These are phyloP conservation scores for Acanthamoeba culbertsoni DNA, from an alignment of 208 protist genomes.

Conservation along the genomic window DNA sequence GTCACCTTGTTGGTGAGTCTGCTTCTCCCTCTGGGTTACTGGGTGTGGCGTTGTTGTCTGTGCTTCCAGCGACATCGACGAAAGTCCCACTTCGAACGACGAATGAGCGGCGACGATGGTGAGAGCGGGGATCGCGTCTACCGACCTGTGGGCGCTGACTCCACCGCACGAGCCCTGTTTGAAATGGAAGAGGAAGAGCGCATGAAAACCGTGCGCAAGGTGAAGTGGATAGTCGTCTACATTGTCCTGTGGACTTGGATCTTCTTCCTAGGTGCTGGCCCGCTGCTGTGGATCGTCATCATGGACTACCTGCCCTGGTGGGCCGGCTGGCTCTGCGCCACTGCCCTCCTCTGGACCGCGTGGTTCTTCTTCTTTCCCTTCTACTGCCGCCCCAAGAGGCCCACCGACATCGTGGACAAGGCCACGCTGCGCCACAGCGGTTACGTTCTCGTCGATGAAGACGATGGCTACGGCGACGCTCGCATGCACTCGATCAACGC, in stretches of 20 bases:
- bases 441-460: constrained; percentile 13
- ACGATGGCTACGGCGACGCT: neutral
- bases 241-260: constrained; percentile 15
- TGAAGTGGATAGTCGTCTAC: neutral
- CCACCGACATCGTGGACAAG: neutral
- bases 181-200: constrained; percentile 12
- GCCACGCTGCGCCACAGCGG: neutral
- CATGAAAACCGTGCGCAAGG: neutral
- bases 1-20: neutral
- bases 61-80: constrained; percentile 12
- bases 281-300: constrained; percentile 1
- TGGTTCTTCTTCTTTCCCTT: constrained; percentile 33
- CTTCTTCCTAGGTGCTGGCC: constrained; percentile 43
- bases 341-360: neutral
- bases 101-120: too few species aligned
- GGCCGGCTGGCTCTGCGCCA: constrained; percentile 32
- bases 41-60: neutral
- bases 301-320: constrained; percentile 45
- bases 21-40: neutral
- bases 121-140: neutral
- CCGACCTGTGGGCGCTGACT: neutral
- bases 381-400: neutral
- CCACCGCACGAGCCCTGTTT: neutral
- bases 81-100: too few species aligned
- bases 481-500: constrained; percentile 32